Base-by-base conservation (phyloP, 257 asterid genomes). In the Knoxia roxburghii region DNA sequence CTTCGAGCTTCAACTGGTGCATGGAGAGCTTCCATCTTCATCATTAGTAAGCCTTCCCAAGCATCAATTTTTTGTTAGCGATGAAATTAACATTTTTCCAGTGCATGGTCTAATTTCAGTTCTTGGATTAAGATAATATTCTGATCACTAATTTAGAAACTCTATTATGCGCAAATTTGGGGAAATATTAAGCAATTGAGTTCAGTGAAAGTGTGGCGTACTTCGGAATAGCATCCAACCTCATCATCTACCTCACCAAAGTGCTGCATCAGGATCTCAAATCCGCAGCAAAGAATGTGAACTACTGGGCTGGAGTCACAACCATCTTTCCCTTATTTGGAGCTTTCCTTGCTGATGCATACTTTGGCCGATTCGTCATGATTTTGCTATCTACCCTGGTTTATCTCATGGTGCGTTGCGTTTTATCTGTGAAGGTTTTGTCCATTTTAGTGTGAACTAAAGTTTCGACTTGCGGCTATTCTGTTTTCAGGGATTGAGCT, bases 1-100 rank as follows among this genome's bases (percentile, higher is more conserved):
- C 73, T 76, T 8, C 81, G 96, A 46, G 72, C 78, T 59, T 78
- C 87, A 11, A 89, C 95, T 27, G 95, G 95, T 69, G 81, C 85
- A 37, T 89, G 96, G 96, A 86, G 57, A 68, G 96, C 91, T 55
- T 80, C 96, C 68, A 77, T 83, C 65, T 86, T 86, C 78, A 77
- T 89, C 40, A 78, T 89, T 50, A 82, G 95, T 87, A 78, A 43
- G 72, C n/a, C n/a, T n/a, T n/a, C n/a, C n/a, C n/a, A n/a, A n/a
- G n/a, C n/a, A n/a, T n/a, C n/a, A n/a, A n/a, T n/a, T n/a, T n/a
- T n/a, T n/a, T n/a, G n/a, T n/a, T n/a, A n/a, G n/a, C n/a, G n/a
- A n/a, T n/a, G n/a, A n/a, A n/a, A n/a, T n/a, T n/a, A n/a, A n/a
- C n/a, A n/a, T n/a, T n/a, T n/a, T n/a, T n/a, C n/a, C n/a, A n/a